Evolutionary conservation across 2,329 filamentous ascomycete genomes (phyloP), one percentile per base, ranked within the genome.

Genomic region (Xylariaceae sp.): DNA sequence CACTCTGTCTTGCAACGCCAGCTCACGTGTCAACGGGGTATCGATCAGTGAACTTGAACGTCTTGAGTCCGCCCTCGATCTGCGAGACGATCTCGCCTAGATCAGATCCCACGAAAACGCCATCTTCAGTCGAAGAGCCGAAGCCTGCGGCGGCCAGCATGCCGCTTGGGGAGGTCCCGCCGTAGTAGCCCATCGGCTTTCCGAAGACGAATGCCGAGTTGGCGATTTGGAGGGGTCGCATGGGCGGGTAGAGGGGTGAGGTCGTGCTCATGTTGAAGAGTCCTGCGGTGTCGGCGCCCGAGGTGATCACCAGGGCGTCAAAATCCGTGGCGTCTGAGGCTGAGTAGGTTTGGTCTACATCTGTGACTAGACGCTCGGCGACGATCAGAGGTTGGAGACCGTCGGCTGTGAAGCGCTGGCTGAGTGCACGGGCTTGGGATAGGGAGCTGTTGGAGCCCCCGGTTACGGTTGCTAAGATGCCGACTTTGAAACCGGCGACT

Each of bases 111-210:
- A 61, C 55, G 55, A 71, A 77, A 3, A 80, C 71, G 1, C 76
- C 76, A 0, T 68, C 61, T 4, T 66, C 68, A 2, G 58, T 44
- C 17, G 4, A 35, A 3, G 54, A 44, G 42, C 66, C 59, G 44
- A 85, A 75, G 1, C 75, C 75, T 0, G 73, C 72, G 11, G 64
- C 66, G 1, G 63, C 54, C 6, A 80, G 65, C 4, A 73, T 32
- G 35, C 40, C 33, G 38, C 58, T 55, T 4, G 60, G 56, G 22
- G 45, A 11, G 4, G 54, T 56, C 6, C 60, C 65, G 1, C 82
- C 84, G 1, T 87, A 56, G 27, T 78, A 80, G 12, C 73, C 84
- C 19, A 89, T 71, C 0, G 86, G 82, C 73, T 90, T 90, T 4
- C 85, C 86, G 72, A 82, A 89, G 19, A 79, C 71, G 68, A 82